These are phyloP conservation scores for Nicotiana rustica DNA, from an alignment of 305 asterid species.

Conservation along the genomic window DNA sequence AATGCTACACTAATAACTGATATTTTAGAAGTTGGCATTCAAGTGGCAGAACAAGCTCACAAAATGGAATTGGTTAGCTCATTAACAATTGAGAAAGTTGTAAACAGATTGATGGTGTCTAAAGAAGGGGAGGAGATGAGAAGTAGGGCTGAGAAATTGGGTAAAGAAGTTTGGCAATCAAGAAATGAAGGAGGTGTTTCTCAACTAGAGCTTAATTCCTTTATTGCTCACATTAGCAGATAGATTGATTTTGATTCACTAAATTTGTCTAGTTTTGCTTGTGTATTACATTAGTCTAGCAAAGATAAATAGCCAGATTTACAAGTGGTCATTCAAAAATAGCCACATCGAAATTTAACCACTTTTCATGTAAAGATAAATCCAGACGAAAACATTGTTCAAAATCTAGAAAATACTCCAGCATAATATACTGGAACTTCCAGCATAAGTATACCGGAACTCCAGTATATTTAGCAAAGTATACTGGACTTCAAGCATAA, in stretches of 20 bases:
- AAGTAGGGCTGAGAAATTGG: constrained; percentile 49
- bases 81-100: constrained; percentile 43
- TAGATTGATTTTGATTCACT: neutral
- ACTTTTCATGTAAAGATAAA: no score
- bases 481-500: no score
- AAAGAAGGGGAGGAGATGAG: constrained; percentile 52
- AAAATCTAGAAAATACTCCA: no score
- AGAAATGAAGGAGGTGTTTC: constrained; percentile 41
- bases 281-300: neutral
- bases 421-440: no score
- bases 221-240: constrained; percentile 46
- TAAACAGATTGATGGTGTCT: constrained; percentile 52
- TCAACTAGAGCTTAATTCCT: constrained; percentile 40
- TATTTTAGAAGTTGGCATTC: constrained; percentile 47
- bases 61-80: constrained; percentile 42
- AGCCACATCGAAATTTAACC: no score
- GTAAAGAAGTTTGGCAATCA: constrained; percentile 44
- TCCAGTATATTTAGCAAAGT: no score
- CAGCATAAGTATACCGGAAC: no score
- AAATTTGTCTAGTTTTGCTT: neutral
- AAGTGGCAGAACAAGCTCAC: constrained; percentile 43
- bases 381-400: no score
- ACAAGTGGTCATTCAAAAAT: no score
- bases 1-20: constrained; percentile 51
- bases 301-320: neutral